These are phyloP conservation scores for Erythrobasidium hasegawianum DNA, from an alignment of 1,284 basidiomycete genomes.

Conservation along the genomic window DNA sequence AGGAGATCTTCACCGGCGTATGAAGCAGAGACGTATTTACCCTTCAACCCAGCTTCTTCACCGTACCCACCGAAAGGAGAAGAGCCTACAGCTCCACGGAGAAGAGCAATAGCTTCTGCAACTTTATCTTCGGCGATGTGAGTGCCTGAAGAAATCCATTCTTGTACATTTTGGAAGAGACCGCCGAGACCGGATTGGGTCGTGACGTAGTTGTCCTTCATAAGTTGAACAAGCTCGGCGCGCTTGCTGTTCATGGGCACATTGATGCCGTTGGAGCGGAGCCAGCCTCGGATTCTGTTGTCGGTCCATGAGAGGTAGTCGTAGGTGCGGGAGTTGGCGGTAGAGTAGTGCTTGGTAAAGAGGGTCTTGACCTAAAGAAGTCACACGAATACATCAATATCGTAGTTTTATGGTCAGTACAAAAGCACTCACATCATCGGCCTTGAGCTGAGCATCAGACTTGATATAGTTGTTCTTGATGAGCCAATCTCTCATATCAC, in stretches of 20 bases:
- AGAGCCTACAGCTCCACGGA: conserved; percentile 42
- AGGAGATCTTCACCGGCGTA: conserved; percentile 31
- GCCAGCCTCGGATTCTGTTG: conserved; percentile 45
- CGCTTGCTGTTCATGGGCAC: conserved; percentile 36
- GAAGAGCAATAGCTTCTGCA: conserved; percentile 40
- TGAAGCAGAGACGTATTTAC: conserved; percentile 39
- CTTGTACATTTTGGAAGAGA: conserved; percentile 38
- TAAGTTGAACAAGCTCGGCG: conserved; percentile 45
- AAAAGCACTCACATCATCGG: conserved; percentile 43
- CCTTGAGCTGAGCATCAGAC: conserved; percentile 58
- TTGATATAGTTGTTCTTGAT: conserved; percentile 69
- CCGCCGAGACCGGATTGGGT: conserved; percentile 36
- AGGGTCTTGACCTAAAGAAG: conserved; percentile 36
- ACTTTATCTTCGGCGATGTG: conserved; percentile 40
- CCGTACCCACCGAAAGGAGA: conserved; percentile 35
- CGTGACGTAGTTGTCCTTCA: conserved; percentile 60
- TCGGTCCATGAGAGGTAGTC: conserved; percentile 47
- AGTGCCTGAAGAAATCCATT: conserved; percentile 37
- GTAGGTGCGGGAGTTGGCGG: conserved; percentile 37
- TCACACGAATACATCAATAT: not conserved
- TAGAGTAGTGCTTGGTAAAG: conserved; percentile 44
- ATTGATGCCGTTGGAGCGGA: conserved; percentile 41
- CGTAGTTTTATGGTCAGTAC: no score
- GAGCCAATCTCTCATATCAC: conserved; percentile 71
- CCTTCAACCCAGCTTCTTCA: conserved; percentile 43